Evolutionary conservation across 2,329 filamentous ascomycete species (phyloP), one percentile per base, ranked within the genome.

Genomic region (Pestalotiopsis sp.): DNA sequence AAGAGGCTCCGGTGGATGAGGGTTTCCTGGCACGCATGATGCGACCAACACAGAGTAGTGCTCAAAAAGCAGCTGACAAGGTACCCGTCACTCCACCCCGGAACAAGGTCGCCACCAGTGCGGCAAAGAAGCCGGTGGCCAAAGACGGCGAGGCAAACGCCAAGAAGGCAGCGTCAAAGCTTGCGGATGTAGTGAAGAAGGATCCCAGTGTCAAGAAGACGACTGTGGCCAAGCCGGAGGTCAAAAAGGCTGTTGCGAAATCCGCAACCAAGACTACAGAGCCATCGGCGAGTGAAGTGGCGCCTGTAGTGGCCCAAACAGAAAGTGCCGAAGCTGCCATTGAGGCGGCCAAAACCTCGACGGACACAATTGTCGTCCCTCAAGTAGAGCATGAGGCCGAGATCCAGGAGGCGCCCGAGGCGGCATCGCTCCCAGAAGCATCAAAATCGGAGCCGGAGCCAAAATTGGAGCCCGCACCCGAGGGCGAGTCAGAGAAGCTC

Each of bases 1-100:
- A 84, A 70, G 83, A 86, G 31, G 84, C 83, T 61, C 86, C 87
- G 20, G 84, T 92, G 1, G 91, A 93, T 71, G 90, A 93, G 72
- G 81, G 89, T 14, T 95, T 95, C 80, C 81, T 95, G 31, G 92
- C 91, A n/a, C 88, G 92, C 66, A 94, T 95, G 92, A 94, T 91
- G 89, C 85, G 92, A 56, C 92, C 92, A 2, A 95, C 92, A 0
- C 87, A 91, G 59, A 84, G 88, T 61, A 93, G 90, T 4, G 86
- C 90, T 9, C 90, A 85, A 71, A 94, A 93, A 81, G 86, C 87
- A 0, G 83, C 87, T 2, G 91, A 93, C 4, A 94, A 92, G 80
- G 78, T 77, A 1, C 80, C 84, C 2, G 72, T 80, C 0, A 87
- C 86, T 0, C 86, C 87, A 2, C 86, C 87, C 0, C 81, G 82